These are phyloP conservation scores for Discostella stelligeroides DNA, from an alignment of 108 stramenopile genomes.

Conservation along the genomic window DNA sequence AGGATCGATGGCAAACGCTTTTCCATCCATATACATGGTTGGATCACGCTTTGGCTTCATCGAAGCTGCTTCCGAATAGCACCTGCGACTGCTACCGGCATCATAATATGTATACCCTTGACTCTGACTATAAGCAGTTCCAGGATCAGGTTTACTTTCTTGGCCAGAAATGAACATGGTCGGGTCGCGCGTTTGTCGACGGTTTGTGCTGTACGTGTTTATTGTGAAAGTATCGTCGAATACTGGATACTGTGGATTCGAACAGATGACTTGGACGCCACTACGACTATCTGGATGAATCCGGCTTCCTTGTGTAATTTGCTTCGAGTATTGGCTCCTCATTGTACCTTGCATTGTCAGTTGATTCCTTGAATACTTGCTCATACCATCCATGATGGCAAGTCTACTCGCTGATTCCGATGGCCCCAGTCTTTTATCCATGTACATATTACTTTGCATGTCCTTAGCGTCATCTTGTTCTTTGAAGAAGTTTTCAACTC, in stretches of 20 bases:
- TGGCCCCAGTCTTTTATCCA: conserved; percentile 13
- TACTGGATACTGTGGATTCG: conserved; percentile 19
- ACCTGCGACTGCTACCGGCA: background rate
- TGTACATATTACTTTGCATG: conserved; percentile 30
- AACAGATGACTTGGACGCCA: background rate
- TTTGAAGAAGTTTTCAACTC: background rate
- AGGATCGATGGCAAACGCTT: background rate
- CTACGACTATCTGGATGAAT: background rate
- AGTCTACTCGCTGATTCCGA: background rate
- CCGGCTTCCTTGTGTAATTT: background rate
- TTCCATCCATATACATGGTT: conserved; percentile 8
- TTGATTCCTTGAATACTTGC: too few relatives aligned
- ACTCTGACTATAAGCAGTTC: background rate
- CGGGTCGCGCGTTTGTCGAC: background rate
- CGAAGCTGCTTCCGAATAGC: background rate
- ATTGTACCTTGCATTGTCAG: too few relatives aligned
- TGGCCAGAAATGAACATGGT: background rate
- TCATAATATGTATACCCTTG: background rate
- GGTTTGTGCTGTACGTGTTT: conserved; percentile 25
- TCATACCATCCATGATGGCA: conserved; percentile 3
- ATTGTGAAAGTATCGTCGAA: conserved; percentile 35
- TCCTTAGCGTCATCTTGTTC: conserved; percentile 21
- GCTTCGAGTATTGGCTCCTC: too few relatives aligned
- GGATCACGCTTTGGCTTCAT: conserved; percentile 3
- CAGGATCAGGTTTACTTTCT: background rate